phyloP scores from a whole-genome alignment of 495 filamentous ascomycete species.

The Penicillium fimorum region DNA sequence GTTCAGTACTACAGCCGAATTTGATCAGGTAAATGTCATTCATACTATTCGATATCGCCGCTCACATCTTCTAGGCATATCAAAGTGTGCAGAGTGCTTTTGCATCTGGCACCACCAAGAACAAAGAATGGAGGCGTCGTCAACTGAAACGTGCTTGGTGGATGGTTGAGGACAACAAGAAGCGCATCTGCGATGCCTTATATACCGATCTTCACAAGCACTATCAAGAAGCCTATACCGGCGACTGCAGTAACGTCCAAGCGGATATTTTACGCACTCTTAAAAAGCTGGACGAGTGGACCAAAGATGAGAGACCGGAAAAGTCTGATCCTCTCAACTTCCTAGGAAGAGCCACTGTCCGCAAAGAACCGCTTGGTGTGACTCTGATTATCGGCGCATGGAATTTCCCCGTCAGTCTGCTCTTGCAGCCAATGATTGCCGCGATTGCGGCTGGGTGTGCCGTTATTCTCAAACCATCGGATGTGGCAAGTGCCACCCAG shows the following conservation, averaged over 20 bases:
- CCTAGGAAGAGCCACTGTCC: slow-evolving; percentile 62
- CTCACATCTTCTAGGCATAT: slow-evolving; percentile 21
- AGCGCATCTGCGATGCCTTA: slow-evolving; percentile 62
- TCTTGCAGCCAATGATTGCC: slow-evolving; percentile 71
- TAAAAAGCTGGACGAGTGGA: slow-evolving; percentile 70
- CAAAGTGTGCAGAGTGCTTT: slow-evolving; percentile 30
- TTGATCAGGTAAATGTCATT: slow-evolving; percentile 16
- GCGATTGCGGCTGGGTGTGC: slow-evolving; percentile 86
- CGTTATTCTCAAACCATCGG: slow-evolving; percentile 78
- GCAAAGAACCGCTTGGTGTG: slow-evolving; percentile 79
- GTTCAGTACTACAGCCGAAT: slow-evolving; percentile 20
- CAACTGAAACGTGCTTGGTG: slow-evolving; percentile 52
- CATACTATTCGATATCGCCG: not conserved
- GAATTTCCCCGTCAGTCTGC: slow-evolving; percentile 79
- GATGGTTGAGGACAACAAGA: slow-evolving; percentile 65
- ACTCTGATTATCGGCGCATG: slow-evolving; percentile 84
- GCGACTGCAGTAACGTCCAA: slow-evolving; percentile 63
- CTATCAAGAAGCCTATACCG: slow-evolving; percentile 59
- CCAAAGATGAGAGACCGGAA: slow-evolving; percentile 65
- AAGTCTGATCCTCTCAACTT: slow-evolving; percentile 59
- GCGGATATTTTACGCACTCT: slow-evolving; percentile 70
- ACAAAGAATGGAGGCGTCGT: slow-evolving; percentile 42
- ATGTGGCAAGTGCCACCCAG: slow-evolving; percentile 65
- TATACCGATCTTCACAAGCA: slow-evolving; percentile 70
- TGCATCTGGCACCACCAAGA: slow-evolving; percentile 33